Conservation (phyloP, 768 basidiomycete species). For the Floccularia luteovirens region DNA sequence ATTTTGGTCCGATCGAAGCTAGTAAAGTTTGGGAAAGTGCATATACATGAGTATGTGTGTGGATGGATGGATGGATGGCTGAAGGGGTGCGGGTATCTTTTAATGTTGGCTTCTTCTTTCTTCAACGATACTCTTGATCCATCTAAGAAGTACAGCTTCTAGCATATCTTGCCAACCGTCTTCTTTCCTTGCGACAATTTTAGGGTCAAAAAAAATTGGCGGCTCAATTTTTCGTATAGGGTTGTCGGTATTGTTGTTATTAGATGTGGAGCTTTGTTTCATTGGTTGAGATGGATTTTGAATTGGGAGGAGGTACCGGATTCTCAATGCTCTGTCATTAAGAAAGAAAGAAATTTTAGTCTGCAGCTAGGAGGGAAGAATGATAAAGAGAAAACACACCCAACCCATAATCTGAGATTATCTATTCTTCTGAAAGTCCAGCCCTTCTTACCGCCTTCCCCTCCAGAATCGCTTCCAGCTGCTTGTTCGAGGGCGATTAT, state of each 20-base stretch:
- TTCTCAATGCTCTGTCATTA: conserved; percentile 72
- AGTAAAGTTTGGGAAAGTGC: no score
- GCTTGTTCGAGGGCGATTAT: conserved; percentile 59
- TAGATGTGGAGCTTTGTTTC: conserved; percentile 18
- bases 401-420: conserved; percentile 80
- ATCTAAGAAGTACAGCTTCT: conserved; percentile 48
- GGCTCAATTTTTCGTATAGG: conserved; percentile 20
- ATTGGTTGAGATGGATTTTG: conserved; percentile 25
- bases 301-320: conserved; percentile 75
- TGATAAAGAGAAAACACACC: conserved; percentile 38
- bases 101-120: conserved; percentile 43
- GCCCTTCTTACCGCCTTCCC: conserved; percentile 42
- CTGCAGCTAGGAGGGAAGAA: neutral
- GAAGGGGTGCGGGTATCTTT: no score
- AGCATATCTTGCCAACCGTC: conserved; percentile 82
- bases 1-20: no score
- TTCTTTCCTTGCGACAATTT: conserved; percentile 63
- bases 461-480: conserved; percentile 24
- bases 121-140: conserved; percentile 62
- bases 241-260: no score
- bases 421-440: conserved; percentile 87
- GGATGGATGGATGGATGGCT: no score
- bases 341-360: conserved; percentile 1
- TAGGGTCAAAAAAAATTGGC: conserved; percentile 63
- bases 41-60: no score